Conservation (phyloP, 306 rosid genomes). For the Cucurbita pepo region DNA sequence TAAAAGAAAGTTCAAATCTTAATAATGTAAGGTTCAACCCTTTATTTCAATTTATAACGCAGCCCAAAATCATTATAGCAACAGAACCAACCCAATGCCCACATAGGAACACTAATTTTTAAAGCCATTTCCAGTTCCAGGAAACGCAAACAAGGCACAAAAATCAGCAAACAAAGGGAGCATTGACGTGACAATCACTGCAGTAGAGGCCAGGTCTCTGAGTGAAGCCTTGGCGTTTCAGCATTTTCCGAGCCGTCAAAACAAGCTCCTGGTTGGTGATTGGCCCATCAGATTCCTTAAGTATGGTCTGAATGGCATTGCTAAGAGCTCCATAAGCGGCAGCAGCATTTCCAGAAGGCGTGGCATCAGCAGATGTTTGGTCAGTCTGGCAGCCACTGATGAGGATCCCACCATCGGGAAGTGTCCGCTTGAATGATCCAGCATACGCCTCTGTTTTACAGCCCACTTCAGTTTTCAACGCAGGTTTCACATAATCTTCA, state of each 20-base stretch:
- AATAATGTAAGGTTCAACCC: no score
- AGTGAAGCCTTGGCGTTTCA: conserved; percentile 45
- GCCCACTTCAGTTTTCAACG: conserved; percentile 35
- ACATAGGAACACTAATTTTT: no score
- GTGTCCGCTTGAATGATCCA: conserved; percentile 19
- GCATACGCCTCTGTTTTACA: conserved; percentile 43
- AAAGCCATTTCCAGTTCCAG: no score
- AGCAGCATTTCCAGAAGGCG: conserved; percentile 29
- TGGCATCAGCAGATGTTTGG: conserved; percentile 72
- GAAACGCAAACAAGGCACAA: background rate
- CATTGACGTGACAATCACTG: conserved; percentile 27
- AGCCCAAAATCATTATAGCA: no score
- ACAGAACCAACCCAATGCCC: no score
- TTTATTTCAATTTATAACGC: no score
- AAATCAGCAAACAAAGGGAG: conserved; percentile 28
- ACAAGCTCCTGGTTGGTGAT: conserved; percentile 46
- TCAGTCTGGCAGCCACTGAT: conserved; percentile 69
- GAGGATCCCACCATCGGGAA: conserved; percentile 40
- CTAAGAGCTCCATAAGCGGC: conserved; percentile 67
- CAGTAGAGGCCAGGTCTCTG: conserved; percentile 81
- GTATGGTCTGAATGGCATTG: conserved; percentile 46
- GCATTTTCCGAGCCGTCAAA: conserved; percentile 28
- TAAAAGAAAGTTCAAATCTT: no score
- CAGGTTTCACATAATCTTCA: conserved; percentile 63
- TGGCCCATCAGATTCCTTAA: conserved; percentile 27